These are phyloP conservation scores for Coemansia sp. DNA, from an alignment of 371 early-diverging fungal genomes.

Conservation along the genomic window DNA sequence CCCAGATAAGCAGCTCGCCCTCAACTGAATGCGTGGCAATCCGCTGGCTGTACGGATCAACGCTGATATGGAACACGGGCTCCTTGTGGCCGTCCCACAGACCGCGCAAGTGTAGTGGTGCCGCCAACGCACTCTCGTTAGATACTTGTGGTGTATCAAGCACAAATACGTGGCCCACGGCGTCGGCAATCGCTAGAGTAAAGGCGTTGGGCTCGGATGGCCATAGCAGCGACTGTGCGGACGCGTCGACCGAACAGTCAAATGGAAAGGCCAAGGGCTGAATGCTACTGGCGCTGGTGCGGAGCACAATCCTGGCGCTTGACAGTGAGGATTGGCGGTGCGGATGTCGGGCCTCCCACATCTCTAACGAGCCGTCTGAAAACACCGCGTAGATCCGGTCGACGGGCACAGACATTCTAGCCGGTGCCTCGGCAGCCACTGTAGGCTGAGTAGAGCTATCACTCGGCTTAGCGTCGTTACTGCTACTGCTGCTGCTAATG, in stretches of 20 bases:
- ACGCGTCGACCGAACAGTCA: not conserved
- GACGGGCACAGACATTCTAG: not conserved
- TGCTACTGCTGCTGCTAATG: not conserved
- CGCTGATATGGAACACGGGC: slow-evolving; percentile 48
- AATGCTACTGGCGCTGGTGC: slow-evolving; percentile 4
- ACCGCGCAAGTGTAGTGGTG: slow-evolving; percentile 7
- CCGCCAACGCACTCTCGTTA: not conserved
- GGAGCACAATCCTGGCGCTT: slow-evolving; percentile 1
- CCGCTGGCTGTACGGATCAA: slow-evolving; percentile 44
- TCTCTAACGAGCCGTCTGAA: slow-evolving; percentile 32
- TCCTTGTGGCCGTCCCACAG: slow-evolving; percentile 50
- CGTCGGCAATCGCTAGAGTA: slow-evolving; percentile 19
- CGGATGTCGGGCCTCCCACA: slow-evolving; percentile 23
- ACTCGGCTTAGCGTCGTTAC: not conserved
- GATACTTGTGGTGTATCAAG: slow-evolving; percentile 6
- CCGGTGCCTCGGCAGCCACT: not conserved
- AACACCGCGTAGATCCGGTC: slow-evolving; percentile 31
- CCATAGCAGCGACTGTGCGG: slow-evolving; percentile 25
- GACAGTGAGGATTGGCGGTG: not conserved
- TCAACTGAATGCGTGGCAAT: slow-evolving; percentile 44
- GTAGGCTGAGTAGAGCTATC: not conserved
- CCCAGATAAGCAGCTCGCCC: slow-evolving; percentile 50
- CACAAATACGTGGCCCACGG: slow-evolving; percentile 38
- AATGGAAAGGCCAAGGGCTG: not conserved
- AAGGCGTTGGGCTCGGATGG: not conserved